Conservation (phyloP, 257 asterid species). For the Echium plantagineum region DNA sequence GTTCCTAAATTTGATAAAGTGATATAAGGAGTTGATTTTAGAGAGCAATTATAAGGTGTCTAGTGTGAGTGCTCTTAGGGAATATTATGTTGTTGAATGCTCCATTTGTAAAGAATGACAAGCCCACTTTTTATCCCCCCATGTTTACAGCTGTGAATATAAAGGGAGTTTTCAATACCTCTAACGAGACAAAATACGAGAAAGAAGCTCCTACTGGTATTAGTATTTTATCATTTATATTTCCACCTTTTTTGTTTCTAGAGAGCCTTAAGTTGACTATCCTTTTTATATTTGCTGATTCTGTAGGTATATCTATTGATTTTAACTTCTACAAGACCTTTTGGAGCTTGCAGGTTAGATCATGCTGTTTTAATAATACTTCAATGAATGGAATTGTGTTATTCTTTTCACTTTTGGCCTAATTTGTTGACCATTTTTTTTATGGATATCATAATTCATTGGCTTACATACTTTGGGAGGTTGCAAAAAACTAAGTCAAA, state of each 20-base stretch:
- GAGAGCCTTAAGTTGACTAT: not conserved
- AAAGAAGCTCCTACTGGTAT: slow-evolving; percentile 79
- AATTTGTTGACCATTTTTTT: not conserved
- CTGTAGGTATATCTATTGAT: slow-evolving; percentile 80
- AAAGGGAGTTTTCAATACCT: slow-evolving; percentile 92
- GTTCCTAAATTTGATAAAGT: no score
- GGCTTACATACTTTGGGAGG: no score
- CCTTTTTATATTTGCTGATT: slow-evolving; percentile 17
- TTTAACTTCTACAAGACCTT: slow-evolving; percentile 93
- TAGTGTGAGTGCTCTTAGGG: no score
- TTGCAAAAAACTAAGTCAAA: no score
- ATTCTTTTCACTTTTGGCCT: no score
- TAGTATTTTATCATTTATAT: not conserved
- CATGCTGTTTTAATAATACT: not conserved
- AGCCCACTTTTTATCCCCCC: slow-evolving; percentile 4
- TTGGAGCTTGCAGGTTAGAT: slow-evolving; percentile 93
- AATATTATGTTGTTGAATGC: not conserved
- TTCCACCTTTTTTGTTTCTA: not conserved
- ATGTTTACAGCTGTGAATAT: slow-evolving; percentile 80
- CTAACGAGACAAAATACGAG: slow-evolving; percentile 95
- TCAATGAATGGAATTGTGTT: not conserved
- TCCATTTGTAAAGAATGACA: not conserved
- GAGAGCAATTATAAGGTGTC: no score
- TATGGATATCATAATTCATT: no score
- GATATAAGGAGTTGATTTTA: no score